Base-by-base conservation (phyloP, 179 eudicot genomes). In the Silene noctiflora region DNA sequence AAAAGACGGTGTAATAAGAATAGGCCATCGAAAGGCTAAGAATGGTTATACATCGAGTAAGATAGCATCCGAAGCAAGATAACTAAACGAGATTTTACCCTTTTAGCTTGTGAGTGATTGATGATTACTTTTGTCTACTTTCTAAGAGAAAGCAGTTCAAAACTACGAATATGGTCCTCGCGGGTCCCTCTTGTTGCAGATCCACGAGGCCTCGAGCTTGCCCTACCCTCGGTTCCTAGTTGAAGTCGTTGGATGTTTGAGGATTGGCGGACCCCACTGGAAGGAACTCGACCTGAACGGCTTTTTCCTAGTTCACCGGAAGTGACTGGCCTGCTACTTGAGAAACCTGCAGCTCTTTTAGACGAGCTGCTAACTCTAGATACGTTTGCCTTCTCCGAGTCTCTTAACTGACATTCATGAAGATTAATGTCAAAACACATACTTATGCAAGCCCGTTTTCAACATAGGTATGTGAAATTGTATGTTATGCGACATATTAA, bases 141-240 rank as follows among this genome's bases (percentile, higher is more conserved):
- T 81, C 88, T 80, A 78, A 90, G 84, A 7, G 97, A 86, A 72
- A 91, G 96, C 76, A 91, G 72, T 81, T 93, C 97, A 21, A 93
- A 91, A 89, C 92, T 93, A 75, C 93, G 93, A 58, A 91, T 81
- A 64, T 93, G 91, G 67, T 93, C 97, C 48, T 90, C 92, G 1
- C 89, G 91, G 42, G 84, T 66, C 42, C 87, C 86, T 78, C 90
- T 88, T 75, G 90, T 61, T 5, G 78, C 77, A 17, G 94, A 24
- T 6, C 83, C 78, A 19, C 91, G 95, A 42, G 90, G 62, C 55
- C 85, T 84, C 4, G 89, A 81, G 31, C 91, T 78, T 39, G 92
- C 83, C 77, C 91, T 84, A 31, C 92, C 61, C 27, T 90, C 98
- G 1, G 69, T 12, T 17, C 88, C 89, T 4, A 83, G 83, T 51